Conservation (phyloP, 441 rosid species). For the Erysimum cheiri region DNA sequence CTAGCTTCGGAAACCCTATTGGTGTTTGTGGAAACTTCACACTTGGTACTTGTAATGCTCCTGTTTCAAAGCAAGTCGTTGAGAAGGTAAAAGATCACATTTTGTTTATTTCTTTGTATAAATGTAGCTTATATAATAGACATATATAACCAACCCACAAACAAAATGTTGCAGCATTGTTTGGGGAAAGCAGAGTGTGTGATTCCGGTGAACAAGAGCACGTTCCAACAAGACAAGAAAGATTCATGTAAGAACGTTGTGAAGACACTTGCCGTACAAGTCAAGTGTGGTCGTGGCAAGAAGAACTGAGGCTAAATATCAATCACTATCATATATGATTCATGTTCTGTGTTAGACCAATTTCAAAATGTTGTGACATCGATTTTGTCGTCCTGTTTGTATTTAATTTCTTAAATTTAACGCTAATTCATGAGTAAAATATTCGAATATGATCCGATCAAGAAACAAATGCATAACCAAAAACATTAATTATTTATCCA, state of each 20-base stretch:
- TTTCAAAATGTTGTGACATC: constrained; percentile 28
- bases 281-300: constrained; percentile 54
- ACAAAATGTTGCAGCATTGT: constrained; percentile 52
- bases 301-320: constrained; percentile 32
- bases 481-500: neutral
- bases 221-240: constrained; percentile 48
- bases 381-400: constrained; percentile 26
- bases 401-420: constrained; percentile 13
- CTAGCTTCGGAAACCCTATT: constrained; percentile 53
- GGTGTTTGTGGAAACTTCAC: constrained; percentile 52
- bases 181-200: constrained; percentile 66
- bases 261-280: constrained; percentile 78
- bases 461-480: constrained; percentile 4
- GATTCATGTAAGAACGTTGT: constrained; percentile 57
- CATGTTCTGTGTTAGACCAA: constrained; percentile 27
- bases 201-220: constrained; percentile 54
- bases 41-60: constrained; percentile 49
- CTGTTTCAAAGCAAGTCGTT: constrained; percentile 47
- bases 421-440: constrained; percentile 20
- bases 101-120: neutral
- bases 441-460: constrained; percentile 26
- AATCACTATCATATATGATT: constrained; percentile 18
- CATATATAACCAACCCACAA: neutral
- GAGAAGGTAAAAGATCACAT: constrained; percentile 43
- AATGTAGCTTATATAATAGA: neutral